Base-by-base conservation (phyloP, 441 rosid species). In the Aleurites moluccanus region DNA sequence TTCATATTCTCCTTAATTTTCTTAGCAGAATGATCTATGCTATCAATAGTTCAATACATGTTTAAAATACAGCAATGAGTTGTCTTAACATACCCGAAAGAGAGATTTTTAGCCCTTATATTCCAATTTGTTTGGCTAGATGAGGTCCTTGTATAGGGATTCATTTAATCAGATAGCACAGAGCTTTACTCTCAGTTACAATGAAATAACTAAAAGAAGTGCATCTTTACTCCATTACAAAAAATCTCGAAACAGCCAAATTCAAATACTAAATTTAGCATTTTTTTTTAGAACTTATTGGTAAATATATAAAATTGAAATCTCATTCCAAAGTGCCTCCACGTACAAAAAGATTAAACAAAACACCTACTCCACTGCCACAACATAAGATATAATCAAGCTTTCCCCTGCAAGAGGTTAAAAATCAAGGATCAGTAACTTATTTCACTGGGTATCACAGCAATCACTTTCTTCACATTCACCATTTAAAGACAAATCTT, bases 271-370 rank as follows among this genome's bases (percentile, higher is more conserved):
- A 21, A 10, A 15, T 6, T 16, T n/a, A 53, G 1, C 8, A 4
- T 5, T 56, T 56, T 44, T n/a, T 30, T 28, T 30, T 18, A n/a
- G n/a, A 33, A 69, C 7, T 10, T 33, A 69, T 1, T 11, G 9
- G 23, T 47, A 30, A 20, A 20, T 23, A 57, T 30, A 14, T 50
- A 18, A 49, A 23, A 64, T 15, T 35, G 9, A 56, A 64, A 59
- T 77, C 74, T n/a, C 21, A 59, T 75, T 67, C 77, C 75, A 75
- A 67, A 79, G 61, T 75, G 70, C 59, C 9, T 28, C 10, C 60
- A 15, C 40, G 10, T n/a, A 60, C 40, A 60, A 27, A 33, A 55
- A 3, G 4, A 5, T 38, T 38, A n/a, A 40, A 53, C 14, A 56
- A 9, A n/a, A 56, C 60, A 10, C 72, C 20, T n/a, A 30, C 8